Percentiles rank a stretch among this genome's conserved stretches.
These are phyloP conservation scores for Teratosphaeria zuluensis DNA, from an alignment of 2,329 filamentous ascomycete species.

Conservation along the genomic window DNA sequence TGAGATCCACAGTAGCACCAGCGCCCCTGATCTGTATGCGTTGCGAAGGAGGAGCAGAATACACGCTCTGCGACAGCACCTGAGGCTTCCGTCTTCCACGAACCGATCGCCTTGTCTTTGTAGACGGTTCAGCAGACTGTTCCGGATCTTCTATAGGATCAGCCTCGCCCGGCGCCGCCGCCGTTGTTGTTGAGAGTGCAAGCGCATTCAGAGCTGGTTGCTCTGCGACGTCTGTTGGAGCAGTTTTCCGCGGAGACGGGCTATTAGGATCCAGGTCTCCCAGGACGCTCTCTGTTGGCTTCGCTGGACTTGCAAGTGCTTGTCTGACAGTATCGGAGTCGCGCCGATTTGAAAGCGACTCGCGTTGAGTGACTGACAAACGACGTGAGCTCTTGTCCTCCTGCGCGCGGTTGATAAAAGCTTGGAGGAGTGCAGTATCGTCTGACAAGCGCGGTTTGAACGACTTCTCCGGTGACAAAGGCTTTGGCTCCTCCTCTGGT, in stretches of 20 bases:
- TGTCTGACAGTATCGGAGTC: conserved; percentile 38
- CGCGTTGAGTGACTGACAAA: conserved; percentile 17
- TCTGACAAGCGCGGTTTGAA: conserved; percentile 30
- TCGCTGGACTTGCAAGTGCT: conserved; percentile 35
- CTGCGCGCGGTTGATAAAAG: conserved; percentile 41
- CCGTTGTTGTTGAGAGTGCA: conserved; percentile 2
- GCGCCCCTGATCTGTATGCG: conserved; percentile 36
- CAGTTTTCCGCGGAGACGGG: conserved; percentile 26
- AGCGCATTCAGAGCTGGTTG: conserved; percentile 10
- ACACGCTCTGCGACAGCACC: conserved; percentile 3
- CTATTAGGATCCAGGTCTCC: conserved; percentile 40
- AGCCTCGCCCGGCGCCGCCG: conserved; percentile 4
- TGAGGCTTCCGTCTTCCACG: conserved; percentile 14
- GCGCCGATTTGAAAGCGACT: conserved; percentile 36
- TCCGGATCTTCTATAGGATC: conserved; percentile 2
- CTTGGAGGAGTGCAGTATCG: conserved; percentile 40
- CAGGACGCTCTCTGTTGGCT: conserved; percentile 22
- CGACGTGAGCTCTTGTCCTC: conserved; percentile 30
- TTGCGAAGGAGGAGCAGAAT: background rate
- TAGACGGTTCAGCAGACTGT: background rate
- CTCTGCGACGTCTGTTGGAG: background rate
- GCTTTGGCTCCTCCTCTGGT: conserved; percentile 21
- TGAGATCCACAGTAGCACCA: conserved; percentile 33
- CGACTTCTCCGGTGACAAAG: conserved; percentile 16
- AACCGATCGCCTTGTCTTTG: conserved; percentile 9